A percentile compares a stretch with the other conserved stretches of the same genome.
Conservation (phyloP, 2,329 filamentous ascomycete genomes). For the Sporothrix humicola region DNA sequence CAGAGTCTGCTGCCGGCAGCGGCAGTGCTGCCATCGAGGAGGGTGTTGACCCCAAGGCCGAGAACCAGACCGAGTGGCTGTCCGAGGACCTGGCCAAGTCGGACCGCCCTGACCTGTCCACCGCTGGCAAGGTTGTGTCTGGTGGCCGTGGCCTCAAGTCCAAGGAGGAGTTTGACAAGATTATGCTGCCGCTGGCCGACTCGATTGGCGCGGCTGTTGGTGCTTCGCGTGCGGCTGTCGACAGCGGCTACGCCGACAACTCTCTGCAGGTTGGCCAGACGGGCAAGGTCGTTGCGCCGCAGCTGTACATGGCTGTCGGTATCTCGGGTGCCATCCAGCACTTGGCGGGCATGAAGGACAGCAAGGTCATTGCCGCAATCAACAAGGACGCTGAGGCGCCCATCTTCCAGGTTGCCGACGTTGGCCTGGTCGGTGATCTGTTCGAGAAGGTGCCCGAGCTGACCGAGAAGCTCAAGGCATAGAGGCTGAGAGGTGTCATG, state of each 20-base stretch:
- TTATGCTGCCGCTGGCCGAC: slow-evolving; percentile 93
- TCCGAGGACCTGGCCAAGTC: slow-evolving; percentile 92
- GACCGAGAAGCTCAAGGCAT: slow-evolving; percentile 84
- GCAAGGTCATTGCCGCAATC: slow-evolving; percentile 98
- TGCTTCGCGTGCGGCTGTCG: slow-evolving; percentile 91
- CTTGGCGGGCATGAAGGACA: slow-evolving; percentile 99
- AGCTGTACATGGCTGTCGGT: slow-evolving; percentile 92
- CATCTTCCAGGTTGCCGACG: slow-evolving; percentile 97
- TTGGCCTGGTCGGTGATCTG: slow-evolving; percentile 91
- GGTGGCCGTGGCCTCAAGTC: slow-evolving; percentile 95
- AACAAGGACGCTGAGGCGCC: slow-evolving; percentile 98
- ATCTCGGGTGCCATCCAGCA: slow-evolving; percentile 98
- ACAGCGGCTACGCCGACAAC: slow-evolving; percentile 98
- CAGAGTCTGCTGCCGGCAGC: slow-evolving; percentile 58
- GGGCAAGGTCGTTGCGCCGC: slow-evolving; percentile 95
- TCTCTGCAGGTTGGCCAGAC: slow-evolving; percentile 98
- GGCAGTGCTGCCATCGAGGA: slow-evolving; percentile 80
- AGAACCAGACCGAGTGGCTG: slow-evolving; percentile 81
- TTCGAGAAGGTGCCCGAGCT: slow-evolving; percentile 96
- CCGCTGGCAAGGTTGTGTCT: slow-evolving; percentile 88
- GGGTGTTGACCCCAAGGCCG: slow-evolving; percentile 80
- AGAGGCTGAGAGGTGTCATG: slow-evolving; percentile 31
- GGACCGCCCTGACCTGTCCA: slow-evolving; percentile 89
- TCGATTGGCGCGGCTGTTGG: slow-evolving; percentile 93
- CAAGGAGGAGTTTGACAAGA: slow-evolving; percentile 92